A percentile compares a stretch with the other conserved stretches of the same genome.
These are phyloP conservation scores for Metschnikowia shivogae DNA, from an alignment of 805 yeast species.

Conservation along the genomic window DNA sequence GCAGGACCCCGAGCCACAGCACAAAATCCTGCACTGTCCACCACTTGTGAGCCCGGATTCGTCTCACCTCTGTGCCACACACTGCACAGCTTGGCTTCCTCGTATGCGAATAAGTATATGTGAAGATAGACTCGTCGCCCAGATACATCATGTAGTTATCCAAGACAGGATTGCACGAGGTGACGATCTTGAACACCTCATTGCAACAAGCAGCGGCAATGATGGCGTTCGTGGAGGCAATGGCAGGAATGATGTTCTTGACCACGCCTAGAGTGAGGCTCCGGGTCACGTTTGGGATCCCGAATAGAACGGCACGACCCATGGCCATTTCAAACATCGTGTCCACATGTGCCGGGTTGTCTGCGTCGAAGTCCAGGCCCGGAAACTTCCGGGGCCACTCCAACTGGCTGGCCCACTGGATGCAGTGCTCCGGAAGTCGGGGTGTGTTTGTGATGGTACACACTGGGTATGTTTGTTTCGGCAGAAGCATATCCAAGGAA, in stretches of 20 bases:
- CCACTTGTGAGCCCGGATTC: conserved; percentile 24
- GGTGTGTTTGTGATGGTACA: conserved; percentile 95
- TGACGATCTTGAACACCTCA: conserved; percentile 75
- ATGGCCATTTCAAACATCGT: conserved; percentile 56
- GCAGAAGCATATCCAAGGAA: conserved; percentile 68
- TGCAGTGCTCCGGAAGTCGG: conserved; percentile 89
- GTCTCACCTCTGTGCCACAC: conserved; percentile 51
- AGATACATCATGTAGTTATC: conserved; percentile 83
- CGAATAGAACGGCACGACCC: conserved; percentile 57
- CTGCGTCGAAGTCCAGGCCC: conserved; percentile 57
- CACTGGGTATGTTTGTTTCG: conserved; percentile 69
- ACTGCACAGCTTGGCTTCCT: conserved; percentile 65
- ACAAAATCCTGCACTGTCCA: conserved; percentile 34
- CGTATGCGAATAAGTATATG: conserved; percentile 65
- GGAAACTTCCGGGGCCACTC: conserved; percentile 62
- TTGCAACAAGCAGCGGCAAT: conserved; percentile 87
- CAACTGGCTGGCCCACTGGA: conserved; percentile 80
- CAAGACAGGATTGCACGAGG: conserved; percentile 62
- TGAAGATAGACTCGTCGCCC: conserved; percentile 75
- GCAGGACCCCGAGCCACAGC: conserved; percentile 32
- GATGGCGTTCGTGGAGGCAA: conserved; percentile 90
- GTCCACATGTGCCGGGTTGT: conserved; percentile 59
- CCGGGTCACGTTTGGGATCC: conserved; percentile 72
- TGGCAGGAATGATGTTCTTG: conserved; percentile 88
- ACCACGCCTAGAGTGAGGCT: conserved; percentile 79